Conservation (phyloP, 305 asterid species). For the Rubia peregrina region DNA sequence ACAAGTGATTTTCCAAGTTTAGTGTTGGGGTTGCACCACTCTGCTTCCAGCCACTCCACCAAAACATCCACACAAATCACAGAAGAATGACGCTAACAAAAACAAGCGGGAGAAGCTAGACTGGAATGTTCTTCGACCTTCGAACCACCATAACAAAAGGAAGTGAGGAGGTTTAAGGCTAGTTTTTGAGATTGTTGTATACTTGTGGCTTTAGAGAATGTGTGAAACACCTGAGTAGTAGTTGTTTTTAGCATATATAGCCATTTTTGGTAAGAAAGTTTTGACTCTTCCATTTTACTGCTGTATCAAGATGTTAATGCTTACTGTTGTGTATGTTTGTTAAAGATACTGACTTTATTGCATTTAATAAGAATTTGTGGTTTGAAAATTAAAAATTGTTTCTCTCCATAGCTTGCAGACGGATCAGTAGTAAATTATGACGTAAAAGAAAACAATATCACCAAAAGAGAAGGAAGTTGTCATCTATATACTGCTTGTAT, state of each 20-base stretch:
- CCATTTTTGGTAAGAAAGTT: conserved; percentile 1
- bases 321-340: no score
- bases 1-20: no score
- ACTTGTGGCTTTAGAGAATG: conserved; percentile 5
- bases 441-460: not conserved
- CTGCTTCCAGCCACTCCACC: no score
- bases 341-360: no score
- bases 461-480: not conserved
- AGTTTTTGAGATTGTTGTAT: not conserved
- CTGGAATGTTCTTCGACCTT: conserved; percentile 73
- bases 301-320: not conserved
- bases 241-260: not conserved
- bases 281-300: not conserved
- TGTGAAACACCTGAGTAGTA: conserved; percentile 1
- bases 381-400: not conserved
- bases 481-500: not conserved
- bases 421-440: not conserved
- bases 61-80: conserved; percentile 40
- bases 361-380: no score
- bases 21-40: no score
- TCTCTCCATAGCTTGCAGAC: not conserved
- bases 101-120: conserved; percentile 53
- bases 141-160: conserved; percentile 44
- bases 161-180: conserved; percentile 23
- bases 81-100: conserved; percentile 23